A percentile compares a stretch with the other conserved stretches of the same genome.
These are phyloP conservation scores for Kazachstania bromeliacearum DNA, from an alignment of 805 yeast species.

Conservation along the genomic window DNA sequence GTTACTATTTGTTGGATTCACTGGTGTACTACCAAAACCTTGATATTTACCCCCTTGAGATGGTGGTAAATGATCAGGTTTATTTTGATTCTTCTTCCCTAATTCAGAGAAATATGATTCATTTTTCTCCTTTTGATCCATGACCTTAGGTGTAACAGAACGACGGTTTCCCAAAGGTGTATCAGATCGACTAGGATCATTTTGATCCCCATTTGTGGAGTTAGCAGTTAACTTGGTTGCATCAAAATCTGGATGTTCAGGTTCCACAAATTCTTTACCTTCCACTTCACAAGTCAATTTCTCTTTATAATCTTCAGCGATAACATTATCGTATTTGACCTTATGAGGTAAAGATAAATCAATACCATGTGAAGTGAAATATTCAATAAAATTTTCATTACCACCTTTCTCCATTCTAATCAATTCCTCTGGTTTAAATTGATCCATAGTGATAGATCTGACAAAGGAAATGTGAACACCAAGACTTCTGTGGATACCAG, in stretches of 20 bases:
- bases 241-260: conserved; percentile 43
- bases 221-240: conserved; percentile 13
- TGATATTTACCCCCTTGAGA: conserved; percentile 88
- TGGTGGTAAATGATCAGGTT: conserved; percentile 79
- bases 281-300: conserved; percentile 66
- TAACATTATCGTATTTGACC: conserved; percentile 74
- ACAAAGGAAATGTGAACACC: conserved; percentile 97
- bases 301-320: conserved; percentile 91
- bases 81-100: conserved; percentile 59
- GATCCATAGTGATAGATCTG: conserved; percentile 96
- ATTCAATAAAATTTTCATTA: conserved; percentile 62
- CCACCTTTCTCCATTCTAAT: conserved; percentile 92
- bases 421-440: conserved; percentile 88
- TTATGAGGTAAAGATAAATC: conserved; percentile 55
- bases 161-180: conserved; percentile 35
- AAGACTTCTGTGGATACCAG: conserved; percentile 89
- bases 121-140: conserved; percentile 47
- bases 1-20: conserved; percentile 12
- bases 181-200: conserved; percentile 9
- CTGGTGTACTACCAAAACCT: conserved; percentile 82
- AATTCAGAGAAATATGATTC: conserved; percentile 76
- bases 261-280: conserved; percentile 59
- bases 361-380: conserved; percentile 63
- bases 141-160: conserved; percentile 28
- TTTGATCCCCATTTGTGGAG: neutral